Percentiles rank a stretch among this genome's conserved stretches.
Evolutionary conservation across 192 early-diverging fungal species (phyloP).

Genomic region (Dissophora globulifera): DNA sequence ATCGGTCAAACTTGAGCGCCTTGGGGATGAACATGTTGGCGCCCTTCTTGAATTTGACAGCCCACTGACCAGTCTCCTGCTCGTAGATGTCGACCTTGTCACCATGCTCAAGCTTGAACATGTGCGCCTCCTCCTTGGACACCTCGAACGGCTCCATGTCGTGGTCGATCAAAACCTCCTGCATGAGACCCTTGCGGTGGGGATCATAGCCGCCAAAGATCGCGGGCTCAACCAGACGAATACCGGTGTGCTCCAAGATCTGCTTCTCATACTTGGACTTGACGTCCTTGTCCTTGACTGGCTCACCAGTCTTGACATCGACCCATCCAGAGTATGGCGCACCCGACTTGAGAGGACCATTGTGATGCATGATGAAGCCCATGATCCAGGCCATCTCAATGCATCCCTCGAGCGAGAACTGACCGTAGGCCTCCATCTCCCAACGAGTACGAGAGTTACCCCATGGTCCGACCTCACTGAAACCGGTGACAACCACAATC

Average conservation of each 20-base stretch:
- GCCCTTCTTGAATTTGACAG: slow-evolving; percentile 86
- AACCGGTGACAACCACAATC: slow-evolving; percentile 92
- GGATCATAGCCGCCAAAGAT: slow-evolving; percentile 91
- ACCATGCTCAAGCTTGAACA: slow-evolving; percentile 85
- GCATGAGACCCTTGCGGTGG: slow-evolving; percentile 83
- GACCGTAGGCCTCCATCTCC: slow-evolving; percentile 94
- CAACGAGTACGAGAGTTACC: slow-evolving; percentile 93
- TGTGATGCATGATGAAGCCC: slow-evolving; percentile 91
- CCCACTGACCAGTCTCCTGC: slow-evolving; percentile 73
- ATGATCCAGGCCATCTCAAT: slow-evolving; percentile 99
- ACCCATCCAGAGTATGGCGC: slow-evolving; percentile 92
- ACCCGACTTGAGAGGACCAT: slow-evolving; percentile 82
- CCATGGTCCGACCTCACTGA: slow-evolving; percentile 93
- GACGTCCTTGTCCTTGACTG: slow-evolving; percentile 86
- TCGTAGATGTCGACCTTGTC: slow-evolving; percentile 80
- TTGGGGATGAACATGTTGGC: slow-evolving; percentile 91
- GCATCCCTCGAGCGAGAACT: slow-evolving; percentile 90
- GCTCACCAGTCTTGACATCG: slow-evolving; percentile 85
- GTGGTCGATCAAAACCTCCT: slow-evolving; percentile 88
- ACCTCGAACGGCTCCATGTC: slow-evolving; percentile 90
- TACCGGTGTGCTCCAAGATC: slow-evolving; percentile 92
- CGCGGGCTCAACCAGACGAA: slow-evolving; percentile 88
- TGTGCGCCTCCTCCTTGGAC: slow-evolving; percentile 85
- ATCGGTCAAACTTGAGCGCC: slow-evolving; percentile 89
- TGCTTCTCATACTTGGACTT: slow-evolving; percentile 91